Evolutionary conservation across 1,139 yeast species (phyloP).

Genomic region (Blastobotrys raffinosifermentans): DNA sequence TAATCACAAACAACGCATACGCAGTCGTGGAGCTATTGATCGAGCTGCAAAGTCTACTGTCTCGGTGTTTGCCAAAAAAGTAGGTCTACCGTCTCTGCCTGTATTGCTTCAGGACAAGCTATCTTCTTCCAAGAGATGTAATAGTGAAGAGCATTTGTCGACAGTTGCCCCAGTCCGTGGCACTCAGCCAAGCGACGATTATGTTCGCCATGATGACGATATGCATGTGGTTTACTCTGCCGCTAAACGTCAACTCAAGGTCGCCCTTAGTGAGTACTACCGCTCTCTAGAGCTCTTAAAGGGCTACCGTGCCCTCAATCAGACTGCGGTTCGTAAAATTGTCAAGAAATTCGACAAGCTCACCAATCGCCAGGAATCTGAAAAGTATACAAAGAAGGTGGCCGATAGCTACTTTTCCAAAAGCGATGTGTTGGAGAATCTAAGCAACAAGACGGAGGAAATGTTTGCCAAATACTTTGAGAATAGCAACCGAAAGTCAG

Average conservation of each 20-base stretch:
- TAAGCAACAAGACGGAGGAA: slow-evolving; percentile 60
- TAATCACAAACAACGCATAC: slow-evolving; percentile 39
- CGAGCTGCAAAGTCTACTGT: slow-evolving; percentile 21
- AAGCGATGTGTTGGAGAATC: slow-evolving; percentile 60
- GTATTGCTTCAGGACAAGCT: slow-evolving; percentile 10
- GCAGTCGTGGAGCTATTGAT: slow-evolving; percentile 17
- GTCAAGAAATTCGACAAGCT: slow-evolving; percentile 85
- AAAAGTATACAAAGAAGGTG: slow-evolving; percentile 54
- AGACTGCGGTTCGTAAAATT: slow-evolving; percentile 85
- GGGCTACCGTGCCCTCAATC: slow-evolving; percentile 69
- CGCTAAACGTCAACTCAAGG: slow-evolving; percentile 70
- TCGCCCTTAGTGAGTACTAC: slow-evolving; percentile 75
- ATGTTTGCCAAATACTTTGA: slow-evolving; percentile 64
- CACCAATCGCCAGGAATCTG: slow-evolving; percentile 44
- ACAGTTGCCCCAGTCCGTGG: neutral
- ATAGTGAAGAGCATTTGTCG: neutral
- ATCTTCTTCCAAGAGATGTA: no score
- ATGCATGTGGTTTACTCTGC: slow-evolving; percentile 45
- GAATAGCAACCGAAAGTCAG: slow-evolving; percentile 64
- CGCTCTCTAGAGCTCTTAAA: slow-evolving; percentile 71
- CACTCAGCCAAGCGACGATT: slow-evolving; percentile 6
- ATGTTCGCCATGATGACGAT: slow-evolving; percentile 14
- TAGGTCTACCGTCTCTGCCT: slow-evolving; percentile 34
- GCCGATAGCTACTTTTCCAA: slow-evolving; percentile 51
- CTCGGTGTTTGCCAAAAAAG: slow-evolving; percentile 17